These are phyloP conservation scores for Lactuca sativa DNA, from an alignment of 129 eudicot species.

Conservation along the genomic window DNA sequence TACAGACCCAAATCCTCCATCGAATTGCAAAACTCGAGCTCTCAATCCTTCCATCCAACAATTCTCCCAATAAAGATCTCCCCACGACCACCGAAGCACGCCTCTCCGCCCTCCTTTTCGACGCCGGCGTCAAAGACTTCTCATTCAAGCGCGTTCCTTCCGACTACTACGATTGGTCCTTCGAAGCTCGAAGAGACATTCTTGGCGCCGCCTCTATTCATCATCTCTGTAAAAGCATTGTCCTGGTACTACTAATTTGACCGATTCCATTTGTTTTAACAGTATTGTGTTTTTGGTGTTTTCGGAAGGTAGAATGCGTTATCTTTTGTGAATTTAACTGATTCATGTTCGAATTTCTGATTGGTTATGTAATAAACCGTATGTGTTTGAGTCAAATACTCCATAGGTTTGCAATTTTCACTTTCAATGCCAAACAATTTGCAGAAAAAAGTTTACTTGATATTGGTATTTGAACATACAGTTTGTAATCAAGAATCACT, in stretches of 20 bases:
- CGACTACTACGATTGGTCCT: slow-evolving; percentile 84
- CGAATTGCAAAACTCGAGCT: slow-evolving; percentile 72
- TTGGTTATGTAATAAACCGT: neutral
- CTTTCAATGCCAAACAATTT: slow-evolving; percentile 4
- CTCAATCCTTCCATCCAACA: slow-evolving; percentile 29
- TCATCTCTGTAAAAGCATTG: slow-evolving; percentile 99
- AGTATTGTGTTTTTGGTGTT: neutral
- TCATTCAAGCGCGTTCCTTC: slow-evolving; percentile 67
- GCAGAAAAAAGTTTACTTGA: too few species aligned
- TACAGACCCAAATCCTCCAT: slow-evolving; percentile 62
- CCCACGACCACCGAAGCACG: slow-evolving; percentile 61
- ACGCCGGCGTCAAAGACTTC: slow-evolving; percentile 64
- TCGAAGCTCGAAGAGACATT: slow-evolving; percentile 67
- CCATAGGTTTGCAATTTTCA: neutral
- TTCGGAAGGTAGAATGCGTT: neutral
- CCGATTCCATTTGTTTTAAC: neutral
- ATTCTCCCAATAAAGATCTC: slow-evolving; percentile 27
- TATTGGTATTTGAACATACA: too few species aligned
- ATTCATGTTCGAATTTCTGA: neutral
- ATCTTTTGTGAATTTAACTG: neutral
- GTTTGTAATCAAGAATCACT: too few species aligned
- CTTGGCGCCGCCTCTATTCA: slow-evolving; percentile 78
- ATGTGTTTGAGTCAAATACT: neutral
- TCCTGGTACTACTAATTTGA: slow-evolving; percentile 50
- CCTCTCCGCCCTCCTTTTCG: slow-evolving; percentile 65